A percentile compares a stretch with the other conserved stretches of the same genome.
Evolutionary conservation across 2,329 filamentous ascomycete genomes (phyloP).

Genomic region (Colletotrichum abscissum): DNA sequence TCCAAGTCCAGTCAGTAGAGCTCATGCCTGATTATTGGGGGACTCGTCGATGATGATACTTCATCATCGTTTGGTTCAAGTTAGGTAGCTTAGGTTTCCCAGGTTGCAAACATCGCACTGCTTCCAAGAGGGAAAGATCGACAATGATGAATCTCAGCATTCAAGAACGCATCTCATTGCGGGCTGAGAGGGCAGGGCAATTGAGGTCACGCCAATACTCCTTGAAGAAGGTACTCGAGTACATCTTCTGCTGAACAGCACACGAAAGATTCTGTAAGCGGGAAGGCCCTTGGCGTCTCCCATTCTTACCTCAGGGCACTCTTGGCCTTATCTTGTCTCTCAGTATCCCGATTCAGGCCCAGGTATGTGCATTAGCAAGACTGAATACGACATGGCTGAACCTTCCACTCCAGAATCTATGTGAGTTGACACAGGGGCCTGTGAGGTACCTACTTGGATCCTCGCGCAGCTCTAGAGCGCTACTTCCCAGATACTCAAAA

Average conservation of each 20-base stretch:
- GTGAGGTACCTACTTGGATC: background rate
- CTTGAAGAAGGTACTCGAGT: background rate
- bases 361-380: background rate
- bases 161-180: background rate
- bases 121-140: background rate
- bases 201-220: background rate
- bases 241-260: background rate
- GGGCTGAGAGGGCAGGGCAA: background rate
- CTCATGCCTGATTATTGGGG: too few relatives aligned
- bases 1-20: too few relatives aligned
- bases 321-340: background rate
- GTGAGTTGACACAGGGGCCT: background rate
- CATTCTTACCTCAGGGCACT: background rate
- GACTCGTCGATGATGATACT: too few relatives aligned
- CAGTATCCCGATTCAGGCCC: background rate
- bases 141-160: background rate
- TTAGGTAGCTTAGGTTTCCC: too few relatives aligned
- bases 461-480: background rate
- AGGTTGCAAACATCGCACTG: too few relatives aligned
- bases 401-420: background rate
- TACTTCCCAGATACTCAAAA: background rate
- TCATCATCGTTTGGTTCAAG: too few relatives aligned
- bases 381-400: background rate
- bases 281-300: background rate
- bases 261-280: background rate